Percentiles rank a stretch among this genome's conserved stretches.
phyloP scores from a whole-genome alignment of 1,284 basidiomycete genomes.

The Tausonia pullulans region DNA sequence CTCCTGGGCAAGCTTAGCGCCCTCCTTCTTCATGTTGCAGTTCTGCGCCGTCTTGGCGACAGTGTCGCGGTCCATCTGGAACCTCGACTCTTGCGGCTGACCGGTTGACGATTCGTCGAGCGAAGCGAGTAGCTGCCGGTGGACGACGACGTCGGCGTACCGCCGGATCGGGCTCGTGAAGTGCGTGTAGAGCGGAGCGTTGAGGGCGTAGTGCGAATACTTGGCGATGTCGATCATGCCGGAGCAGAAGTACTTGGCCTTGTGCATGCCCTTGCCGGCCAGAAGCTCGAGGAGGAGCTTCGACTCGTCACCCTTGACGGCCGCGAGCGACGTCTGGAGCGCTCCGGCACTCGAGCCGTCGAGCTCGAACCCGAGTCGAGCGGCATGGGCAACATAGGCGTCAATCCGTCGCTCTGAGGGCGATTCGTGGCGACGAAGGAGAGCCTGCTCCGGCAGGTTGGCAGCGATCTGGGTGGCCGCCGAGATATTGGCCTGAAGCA shows the following conservation, averaged over 20 bases:
- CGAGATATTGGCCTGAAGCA: slow-evolving; percentile 81
- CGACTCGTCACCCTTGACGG: slow-evolving; percentile 59
- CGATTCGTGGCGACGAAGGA: slow-evolving; percentile 84
- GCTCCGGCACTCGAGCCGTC: slow-evolving; percentile 69
- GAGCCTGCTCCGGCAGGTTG: slow-evolving; percentile 84
- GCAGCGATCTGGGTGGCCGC: slow-evolving; percentile 89
- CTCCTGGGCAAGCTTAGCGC: slow-evolving; percentile 79
- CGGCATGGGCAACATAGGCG: slow-evolving; percentile 65
- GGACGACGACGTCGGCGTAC: slow-evolving; percentile 90
- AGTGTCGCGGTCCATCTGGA: slow-evolving; percentile 91
- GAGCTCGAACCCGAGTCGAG: slow-evolving; percentile 69
- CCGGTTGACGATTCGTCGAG: slow-evolving; percentile 40
- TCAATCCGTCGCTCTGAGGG: slow-evolving; percentile 81
- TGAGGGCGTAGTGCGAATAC: slow-evolving; percentile 87
- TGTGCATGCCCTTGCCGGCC: slow-evolving; percentile 76
- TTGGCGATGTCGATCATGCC: slow-evolving; percentile 99
- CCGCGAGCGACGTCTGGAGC: slow-evolving; percentile 70
- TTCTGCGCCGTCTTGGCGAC: slow-evolving; percentile 95
- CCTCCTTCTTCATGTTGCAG: slow-evolving; percentile 70
- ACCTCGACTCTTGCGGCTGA: slow-evolving; percentile 54
- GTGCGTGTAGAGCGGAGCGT: slow-evolving; percentile 87
- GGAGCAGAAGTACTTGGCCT: slow-evolving; percentile 95
- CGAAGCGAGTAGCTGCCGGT: slow-evolving; percentile 91
- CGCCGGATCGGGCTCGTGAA: slow-evolving; percentile 71
- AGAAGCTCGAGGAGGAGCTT: slow-evolving; percentile 66